Conservation (phyloP, 768 basidiomycete genomes). For the Aureoboletus auriporus region DNA sequence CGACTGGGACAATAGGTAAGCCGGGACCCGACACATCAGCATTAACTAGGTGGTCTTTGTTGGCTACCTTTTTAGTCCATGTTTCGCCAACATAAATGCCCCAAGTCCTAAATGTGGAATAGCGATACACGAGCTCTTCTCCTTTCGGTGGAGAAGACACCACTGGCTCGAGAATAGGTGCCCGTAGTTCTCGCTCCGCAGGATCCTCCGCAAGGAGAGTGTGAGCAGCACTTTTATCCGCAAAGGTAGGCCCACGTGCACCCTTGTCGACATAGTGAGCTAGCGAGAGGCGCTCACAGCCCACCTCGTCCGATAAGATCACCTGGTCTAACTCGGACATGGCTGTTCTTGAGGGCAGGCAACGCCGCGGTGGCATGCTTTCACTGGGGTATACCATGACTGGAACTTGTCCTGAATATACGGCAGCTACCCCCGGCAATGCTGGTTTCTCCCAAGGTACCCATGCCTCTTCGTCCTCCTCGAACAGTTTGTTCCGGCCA, state of each 20-base stretch:
- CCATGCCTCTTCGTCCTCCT: constrained; percentile 17
- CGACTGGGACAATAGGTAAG: too few relatives aligned
- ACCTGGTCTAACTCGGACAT: constrained; percentile 1
- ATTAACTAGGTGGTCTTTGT: not conserved
- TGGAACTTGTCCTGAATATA: not conserved
- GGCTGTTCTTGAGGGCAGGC: not conserved
- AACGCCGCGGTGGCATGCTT: not conserved
- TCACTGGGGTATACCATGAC: constrained; percentile 1
- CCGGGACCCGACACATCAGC: too few relatives aligned
- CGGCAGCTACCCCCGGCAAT: too few relatives aligned
- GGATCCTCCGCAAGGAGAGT: constrained; percentile 5
- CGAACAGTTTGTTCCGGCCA: not conserved
- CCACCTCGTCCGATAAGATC: not conserved
- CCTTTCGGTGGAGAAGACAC: constrained; percentile 9
- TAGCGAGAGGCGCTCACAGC: not conserved
- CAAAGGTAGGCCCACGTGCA: constrained; percentile 16
- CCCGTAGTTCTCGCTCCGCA: constrained; percentile 1
- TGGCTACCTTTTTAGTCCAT: constrained; percentile 13
- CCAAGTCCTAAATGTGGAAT: not conserved
- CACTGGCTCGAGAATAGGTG: constrained; percentile 7
- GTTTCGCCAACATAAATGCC: constrained; percentile 18
- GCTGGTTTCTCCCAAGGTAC: constrained; percentile 10
- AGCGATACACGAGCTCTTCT: constrained; percentile 13
- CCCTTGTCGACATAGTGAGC: constrained; percentile 19
- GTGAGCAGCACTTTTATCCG: not conserved